Evolutionary conservation across 1,284 basidiomycete species (phyloP), one percentile per base, ranked within the genome.

Genomic region (Paramarasmius palmivorus): DNA sequence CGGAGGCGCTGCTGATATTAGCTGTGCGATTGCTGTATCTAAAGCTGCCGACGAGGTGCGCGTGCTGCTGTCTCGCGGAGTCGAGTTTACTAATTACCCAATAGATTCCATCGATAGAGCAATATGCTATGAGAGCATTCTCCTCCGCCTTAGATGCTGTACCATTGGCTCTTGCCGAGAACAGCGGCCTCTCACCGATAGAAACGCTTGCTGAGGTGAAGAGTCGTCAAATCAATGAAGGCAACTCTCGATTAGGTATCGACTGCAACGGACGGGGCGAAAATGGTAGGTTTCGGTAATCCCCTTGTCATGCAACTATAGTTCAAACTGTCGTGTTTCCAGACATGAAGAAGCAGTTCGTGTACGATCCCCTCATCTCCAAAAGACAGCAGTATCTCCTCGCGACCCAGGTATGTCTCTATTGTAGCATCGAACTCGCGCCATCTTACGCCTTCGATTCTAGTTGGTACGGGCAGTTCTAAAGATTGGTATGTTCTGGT

Each of bases 121-220:
- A 99, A 78, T 99, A 99, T 68, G 96, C 96, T 1, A 98, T 99
- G 95, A 90, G 96, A 41, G 95, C 96, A 15, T 99, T 98, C 68
- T 84, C 96, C 1, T 91, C 92, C 26, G 96, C 96, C 9, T 77
- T 99, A 7, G 96, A 99, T 65, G 83, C 95, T 9, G 77, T 98
- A 50, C 97, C 97, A 7, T 83, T 98, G 15, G 96, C 97, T 1
- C 79, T 99, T 9, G 96, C 97, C 4, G 97, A 99, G 72, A 99
- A 99, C 79, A 96, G 93, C 59, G 96, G 96, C 50, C 74, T 98
- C 52, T 90, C 92, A 25, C 97, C 96, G 9, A 99, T 99, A 63
- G 94, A 98, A 73, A 98, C 94, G 2, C 81, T 99, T 19, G 88
- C 96, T 1, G 90, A 95, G 60, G 91, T 99, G 58, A 97, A 96